Base-by-base conservation (phyloP, 768 basidiomycete species). In the Suillus weaverae region DNA sequence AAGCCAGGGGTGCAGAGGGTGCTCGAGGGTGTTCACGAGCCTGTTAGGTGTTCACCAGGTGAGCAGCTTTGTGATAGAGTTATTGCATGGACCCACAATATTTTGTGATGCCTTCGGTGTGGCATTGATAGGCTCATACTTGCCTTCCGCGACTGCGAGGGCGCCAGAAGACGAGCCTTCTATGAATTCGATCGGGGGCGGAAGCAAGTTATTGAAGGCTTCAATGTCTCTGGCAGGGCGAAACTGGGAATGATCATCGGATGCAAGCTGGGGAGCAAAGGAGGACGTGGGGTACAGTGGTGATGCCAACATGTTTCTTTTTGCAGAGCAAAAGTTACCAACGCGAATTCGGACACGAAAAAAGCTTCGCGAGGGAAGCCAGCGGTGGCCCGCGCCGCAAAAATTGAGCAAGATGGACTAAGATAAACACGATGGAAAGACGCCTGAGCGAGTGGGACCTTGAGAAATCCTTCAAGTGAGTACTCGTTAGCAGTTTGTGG, bases 141-240 rank as follows among this genome's bases (percentile, higher is more conserved):
- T 92, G 50, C 87, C 87, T 69, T 90, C 89, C 32, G 85, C 84
- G 6, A 90, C 83, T 53, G 88, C 88, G 39, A 92, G 78, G 16
- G 87, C 79, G 3, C 91, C 91, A 51, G 91, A 87, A 16, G 92
- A 93, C 4, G 92, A 93, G 26, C 92, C 92, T 73, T 94, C 92
- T 60, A 93, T 79, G 61, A 94, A 94, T 74, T 94, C 92, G 65
- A 94, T 83, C 20, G 89, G 85, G n/a, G 90, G 89, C 5, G 89
- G 89, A 43, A 91, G 84, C n/a, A 91, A 81, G 68, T 81, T 89
- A 69, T 90, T 91, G 81, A 92, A 92, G 4, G 87, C 80, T 65
- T 91, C 90, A 66, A 89, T 73, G 73, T 92, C 90, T 72, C 85
- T 86, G 43, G 88, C 83, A 4, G 90, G 90, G 50, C 85, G 81